Base-by-base conservation (phyloP, 1,284 basidiomycete genomes). In the Pisolithus thermaeus region DNA sequence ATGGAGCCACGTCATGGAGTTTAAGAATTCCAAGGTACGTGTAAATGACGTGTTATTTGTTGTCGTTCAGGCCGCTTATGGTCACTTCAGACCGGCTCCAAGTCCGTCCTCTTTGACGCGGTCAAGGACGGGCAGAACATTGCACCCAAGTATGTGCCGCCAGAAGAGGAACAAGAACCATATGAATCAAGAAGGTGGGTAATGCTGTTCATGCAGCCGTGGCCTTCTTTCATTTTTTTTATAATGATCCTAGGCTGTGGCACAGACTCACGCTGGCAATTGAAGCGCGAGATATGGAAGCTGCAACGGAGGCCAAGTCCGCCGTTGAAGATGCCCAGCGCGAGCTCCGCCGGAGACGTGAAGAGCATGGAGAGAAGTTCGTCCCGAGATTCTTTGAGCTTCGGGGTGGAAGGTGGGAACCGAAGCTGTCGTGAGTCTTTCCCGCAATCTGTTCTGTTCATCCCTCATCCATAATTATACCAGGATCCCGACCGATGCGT, bases 1-100 rank as follows among this genome's bases (percentile, higher is more conserved):
- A 66, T 99, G 96, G 96, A 92, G 84, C 65, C 85, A 90, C 54
- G 69, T 80, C 18, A 96, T 99, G 86, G 92, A 97, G 58, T 90
- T 88, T 69, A 90, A 86, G 72, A 77, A 79, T 53, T 67, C 70
- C 52, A 84, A 84, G 73, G 90, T 90, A 50, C 51, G 67, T 53
- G 16, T 8, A 23, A 7, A 28, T 38, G 20, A 43, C 30, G 30
- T 30, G 41, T 27, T 48, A 41, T 52, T 25, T 37, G 28, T 44
- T 23, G 35, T 14, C 4, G 32, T 32, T 35, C 6, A 12, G 9
- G 42, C 14, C 12, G 6, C 3, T 30, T 43, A 14, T 44, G 8
- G 47, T 54, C 35, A 52, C 23, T 35, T 44, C 54, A 88, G 80
- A 79, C 78, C 32, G 84, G 85, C 22, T 73, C 84, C 63, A 90